Percentiles rank a stretch among this genome's conserved stretches.
Conservation (phyloP, 2,329 filamentous ascomycete species). For the Bisporella sp. region DNA sequence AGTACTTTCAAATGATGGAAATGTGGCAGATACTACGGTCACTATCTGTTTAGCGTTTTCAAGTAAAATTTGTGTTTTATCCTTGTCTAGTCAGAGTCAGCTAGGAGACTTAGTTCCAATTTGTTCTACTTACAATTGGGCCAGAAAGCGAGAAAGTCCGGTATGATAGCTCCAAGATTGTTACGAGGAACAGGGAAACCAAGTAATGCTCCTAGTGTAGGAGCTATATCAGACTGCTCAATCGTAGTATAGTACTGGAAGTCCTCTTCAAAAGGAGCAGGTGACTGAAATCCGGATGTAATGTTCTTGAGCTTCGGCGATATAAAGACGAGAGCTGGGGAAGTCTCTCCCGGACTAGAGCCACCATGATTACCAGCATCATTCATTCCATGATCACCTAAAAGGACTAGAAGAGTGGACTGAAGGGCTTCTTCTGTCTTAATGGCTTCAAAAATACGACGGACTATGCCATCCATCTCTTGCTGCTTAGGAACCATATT, state of each 20-base stretch:
- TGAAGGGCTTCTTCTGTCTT: constrained; percentile 61
- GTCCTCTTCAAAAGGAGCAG: constrained; percentile 54
- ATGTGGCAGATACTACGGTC: constrained; percentile 68
- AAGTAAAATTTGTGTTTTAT: constrained; percentile 62
- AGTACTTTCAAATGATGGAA: constrained; percentile 43
- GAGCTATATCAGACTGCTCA: constrained; percentile 92
- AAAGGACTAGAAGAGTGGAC: constrained; percentile 76
- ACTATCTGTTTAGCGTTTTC: constrained; percentile 78
- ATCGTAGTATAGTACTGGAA: constrained; percentile 79
- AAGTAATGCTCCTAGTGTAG: constrained; percentile 78
- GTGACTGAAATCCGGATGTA: constrained; percentile 37
- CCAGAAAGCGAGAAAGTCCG: constrained; percentile 76
- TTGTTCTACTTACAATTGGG: constrained; percentile 40
- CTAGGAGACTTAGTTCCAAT: not conserved
- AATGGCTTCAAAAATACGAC: constrained; percentile 69
- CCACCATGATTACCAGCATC: constrained; percentile 96
- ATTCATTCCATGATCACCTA: constrained; percentile 99
- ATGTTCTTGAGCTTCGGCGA: constrained; percentile 70
- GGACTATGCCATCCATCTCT: constrained; percentile 87
- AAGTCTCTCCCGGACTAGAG: constrained; percentile 89
- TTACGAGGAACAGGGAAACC: constrained; percentile 86
- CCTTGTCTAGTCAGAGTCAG: constrained; percentile 29
- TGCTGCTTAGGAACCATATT: constrained; percentile 90
- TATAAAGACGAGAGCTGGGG: constrained; percentile 83
- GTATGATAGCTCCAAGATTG: constrained; percentile 80